Percentiles rank a stretch among this genome's conserved stretches.
phyloP scores from a whole-genome alignment of 805 yeast genomes.

The Ascoidea asiatica region DNA sequence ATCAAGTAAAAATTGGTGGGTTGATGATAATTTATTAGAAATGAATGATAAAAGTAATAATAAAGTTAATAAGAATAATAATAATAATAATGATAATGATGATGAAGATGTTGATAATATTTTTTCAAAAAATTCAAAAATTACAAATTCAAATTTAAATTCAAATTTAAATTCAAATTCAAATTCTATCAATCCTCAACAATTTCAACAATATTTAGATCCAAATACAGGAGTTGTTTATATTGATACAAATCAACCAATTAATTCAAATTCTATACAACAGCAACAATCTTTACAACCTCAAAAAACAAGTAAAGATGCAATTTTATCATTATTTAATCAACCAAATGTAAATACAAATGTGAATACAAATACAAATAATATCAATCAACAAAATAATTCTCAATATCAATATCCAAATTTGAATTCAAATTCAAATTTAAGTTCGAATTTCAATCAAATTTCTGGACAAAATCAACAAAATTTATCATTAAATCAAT shows the following conservation, averaged over 20 bases:
- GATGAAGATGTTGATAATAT: slow-evolving; percentile 5
- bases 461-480: slow-evolving; percentile 1
- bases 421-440: no score
- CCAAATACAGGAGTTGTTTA: slow-evolving; percentile 7
- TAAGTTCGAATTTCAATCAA: no score
- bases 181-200: slow-evolving; percentile 1
- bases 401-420: neutral
- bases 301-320: neutral
- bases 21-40: slow-evolving; percentile 7
- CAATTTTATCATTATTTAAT: neutral
- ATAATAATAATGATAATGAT: neutral
- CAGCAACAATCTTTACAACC: slow-evolving; percentile 1
- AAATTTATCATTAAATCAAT: neutral
- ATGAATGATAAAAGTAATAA: no score
- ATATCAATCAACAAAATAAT: neutral
- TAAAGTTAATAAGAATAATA: no score
- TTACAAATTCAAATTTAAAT: neutral
- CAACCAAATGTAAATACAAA: neutral
- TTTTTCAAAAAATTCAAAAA: slow-evolving; percentile 4
- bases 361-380: no score
- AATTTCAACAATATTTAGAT: slow-evolving; percentile 1
- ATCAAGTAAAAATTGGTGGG: slow-evolving; percentile 5
- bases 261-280: slow-evolving; percentile 7
- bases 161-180: neutral
- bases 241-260: slow-evolving; percentile 1